Percentiles rank a stretch among this genome's conserved stretches.
Evolutionary conservation across 805 yeast genomes (phyloP).

Genomic region (Cyberlindnera xishuangbannaensis): DNA sequence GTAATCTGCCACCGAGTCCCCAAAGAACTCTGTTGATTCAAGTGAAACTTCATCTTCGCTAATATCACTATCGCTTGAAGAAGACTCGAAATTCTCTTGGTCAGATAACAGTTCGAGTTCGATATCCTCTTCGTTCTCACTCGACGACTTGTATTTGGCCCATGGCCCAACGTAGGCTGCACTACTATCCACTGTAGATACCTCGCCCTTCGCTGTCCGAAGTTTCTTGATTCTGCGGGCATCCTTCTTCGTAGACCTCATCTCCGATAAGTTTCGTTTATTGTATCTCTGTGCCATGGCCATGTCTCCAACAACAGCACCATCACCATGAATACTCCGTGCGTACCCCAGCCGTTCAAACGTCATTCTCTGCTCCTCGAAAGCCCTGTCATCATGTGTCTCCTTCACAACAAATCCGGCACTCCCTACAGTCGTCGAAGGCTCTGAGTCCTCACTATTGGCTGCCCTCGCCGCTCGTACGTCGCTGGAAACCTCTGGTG

Average conservation of each 20-base stretch:
- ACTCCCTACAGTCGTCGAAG: constrained; percentile 1
- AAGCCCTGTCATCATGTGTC: constrained; percentile 35
- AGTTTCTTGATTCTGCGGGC: constrained; percentile 31
- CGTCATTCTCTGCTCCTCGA: constrained; percentile 35
- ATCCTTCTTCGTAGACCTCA: constrained; percentile 25
- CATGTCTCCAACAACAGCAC: constrained; percentile 8
- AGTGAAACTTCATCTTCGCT: constrained; percentile 21
- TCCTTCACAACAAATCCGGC: constrained; percentile 20
- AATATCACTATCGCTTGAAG: constrained; percentile 4
- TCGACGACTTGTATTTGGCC: constrained; percentile 42
- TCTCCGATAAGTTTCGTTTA: constrained; percentile 23
- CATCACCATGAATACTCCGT: constrained; percentile 4
- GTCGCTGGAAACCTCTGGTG: constrained; percentile 13
- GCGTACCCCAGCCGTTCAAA: constrained; percentile 28
- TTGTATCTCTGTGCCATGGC: constrained; percentile 16
- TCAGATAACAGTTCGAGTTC: constrained; percentile 8
- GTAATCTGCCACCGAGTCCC: constrained; percentile 39
- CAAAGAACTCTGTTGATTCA: constrained; percentile 31
- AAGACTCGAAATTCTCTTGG: constrained; percentile 9
- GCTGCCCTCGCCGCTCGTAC: neutral
- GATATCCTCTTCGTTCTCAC: constrained; percentile 9
- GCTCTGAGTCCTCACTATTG: neutral
- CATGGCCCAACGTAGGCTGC: constrained; percentile 55
- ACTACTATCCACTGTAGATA: constrained; percentile 35
- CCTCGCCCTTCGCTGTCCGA: constrained; percentile 30